Percentiles rank a stretch among this genome's conserved stretches.
These are phyloP conservation scores for Eucalyptus marginata DNA, from an alignment of 345 rosid species.

Conservation along the genomic window DNA sequence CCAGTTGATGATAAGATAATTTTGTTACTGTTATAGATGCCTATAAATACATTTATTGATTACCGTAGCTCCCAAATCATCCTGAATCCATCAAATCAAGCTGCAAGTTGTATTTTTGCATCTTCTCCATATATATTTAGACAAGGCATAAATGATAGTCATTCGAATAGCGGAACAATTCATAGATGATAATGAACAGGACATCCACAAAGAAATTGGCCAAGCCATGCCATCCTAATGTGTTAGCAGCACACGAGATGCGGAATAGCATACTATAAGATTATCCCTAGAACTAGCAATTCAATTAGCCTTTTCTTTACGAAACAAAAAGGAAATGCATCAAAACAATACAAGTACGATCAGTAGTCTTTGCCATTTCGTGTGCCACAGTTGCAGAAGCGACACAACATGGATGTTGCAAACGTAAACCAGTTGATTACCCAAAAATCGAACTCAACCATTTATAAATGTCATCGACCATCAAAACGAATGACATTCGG, in stretches of 20 bases:
- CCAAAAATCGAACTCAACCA: neutral
- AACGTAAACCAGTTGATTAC: neutral
- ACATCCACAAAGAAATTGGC: neutral
- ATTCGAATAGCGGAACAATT: neutral
- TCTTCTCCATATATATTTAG: neutral
- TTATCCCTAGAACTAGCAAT: neutral
- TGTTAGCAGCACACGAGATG: neutral
- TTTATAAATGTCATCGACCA: neutral
- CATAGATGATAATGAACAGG: neutral
- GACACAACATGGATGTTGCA: neutral
- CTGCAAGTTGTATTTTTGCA: neutral
- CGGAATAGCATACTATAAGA: neutral
- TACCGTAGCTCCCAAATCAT: neutral
- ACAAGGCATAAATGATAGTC: neutral
- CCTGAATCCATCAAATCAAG: neutral
- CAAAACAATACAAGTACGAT: neutral
- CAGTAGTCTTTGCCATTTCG: neutral
- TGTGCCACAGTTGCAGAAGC: neutral
- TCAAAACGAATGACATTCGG: neutral
- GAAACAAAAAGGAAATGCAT: neutral
- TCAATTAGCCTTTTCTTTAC: neutral
- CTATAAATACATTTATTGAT: neutral
- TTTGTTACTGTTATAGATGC: neutral
- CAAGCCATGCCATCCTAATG: neutral
- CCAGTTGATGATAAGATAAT: neutral